Evolutionary conservation across 352 stramenopile genomes (phyloP).

Genomic region (Globisporangium barbulae): DNA sequence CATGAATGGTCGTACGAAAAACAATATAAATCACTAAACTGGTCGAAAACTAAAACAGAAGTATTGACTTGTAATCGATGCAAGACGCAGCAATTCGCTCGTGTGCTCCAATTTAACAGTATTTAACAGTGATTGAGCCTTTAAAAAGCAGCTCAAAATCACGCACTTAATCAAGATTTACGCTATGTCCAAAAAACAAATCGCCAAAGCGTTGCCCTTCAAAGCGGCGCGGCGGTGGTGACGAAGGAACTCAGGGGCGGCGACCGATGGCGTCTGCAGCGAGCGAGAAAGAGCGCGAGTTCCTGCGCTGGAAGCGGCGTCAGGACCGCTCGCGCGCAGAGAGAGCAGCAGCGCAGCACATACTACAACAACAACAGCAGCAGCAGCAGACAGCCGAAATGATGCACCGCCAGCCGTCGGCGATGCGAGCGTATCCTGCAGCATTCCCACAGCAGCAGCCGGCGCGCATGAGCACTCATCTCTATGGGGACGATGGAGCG

Average conservation of each 20-base stretch:
- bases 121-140: too few species aligned
- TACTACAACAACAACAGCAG: background rate
- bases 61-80: too few species aligned
- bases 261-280: constrained; percentile 8
- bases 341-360: background rate
- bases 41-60: too few species aligned
- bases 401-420: background rate
- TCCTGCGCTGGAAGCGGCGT: constrained; percentile 23
- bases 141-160: too few species aligned
- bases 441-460: background rate
- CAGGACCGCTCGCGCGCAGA: constrained; percentile 16
- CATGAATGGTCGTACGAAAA: too few species aligned
- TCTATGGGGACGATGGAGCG: background rate
- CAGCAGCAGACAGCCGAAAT: background rate
- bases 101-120: too few species aligned
- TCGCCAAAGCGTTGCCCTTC: background rate
- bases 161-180: too few species aligned
- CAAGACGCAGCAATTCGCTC: too few species aligned
- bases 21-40: too few species aligned
- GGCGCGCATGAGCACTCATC: background rate
- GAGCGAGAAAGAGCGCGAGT: constrained; percentile 17
- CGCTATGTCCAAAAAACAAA: too few species aligned
- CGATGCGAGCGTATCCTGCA: background rate
- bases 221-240: background rate
- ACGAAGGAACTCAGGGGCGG: background rate